A percentile compares a stretch with the other conserved stretches of the same genome.
Conservation (phyloP, 176 grass and related monocot genomes). For the Oryza longistaminata region DNA sequence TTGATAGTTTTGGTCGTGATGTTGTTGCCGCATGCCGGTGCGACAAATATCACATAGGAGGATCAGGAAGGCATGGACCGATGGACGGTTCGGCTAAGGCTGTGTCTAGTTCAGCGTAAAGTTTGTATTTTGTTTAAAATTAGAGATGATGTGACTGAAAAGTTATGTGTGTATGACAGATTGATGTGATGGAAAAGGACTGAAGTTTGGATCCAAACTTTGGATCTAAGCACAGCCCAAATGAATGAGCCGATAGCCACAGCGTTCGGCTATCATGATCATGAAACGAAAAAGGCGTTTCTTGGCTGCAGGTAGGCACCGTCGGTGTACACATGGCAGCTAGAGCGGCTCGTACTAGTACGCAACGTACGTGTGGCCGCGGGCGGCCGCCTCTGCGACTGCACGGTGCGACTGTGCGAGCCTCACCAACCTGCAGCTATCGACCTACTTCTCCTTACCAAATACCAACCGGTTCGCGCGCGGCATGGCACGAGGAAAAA, state of each 20-base stretch:
- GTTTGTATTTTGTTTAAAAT: too few species aligned
- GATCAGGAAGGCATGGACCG: too few species aligned
- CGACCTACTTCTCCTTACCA: background rate
- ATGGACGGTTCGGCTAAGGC: background rate
- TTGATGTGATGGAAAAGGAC: too few species aligned
- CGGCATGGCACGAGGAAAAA: too few species aligned
- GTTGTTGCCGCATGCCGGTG: background rate
- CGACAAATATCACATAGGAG: too few species aligned
- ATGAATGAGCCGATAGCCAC: slow-evolving; percentile 2
- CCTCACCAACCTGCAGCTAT: background rate
- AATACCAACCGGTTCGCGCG: too few species aligned
- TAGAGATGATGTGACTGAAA: too few species aligned
- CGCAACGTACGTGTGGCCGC: background rate
- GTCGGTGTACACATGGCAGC: background rate
- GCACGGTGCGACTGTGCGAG: background rate
- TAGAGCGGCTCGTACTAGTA: background rate
- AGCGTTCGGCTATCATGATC: background rate
- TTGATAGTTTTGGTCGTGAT: background rate
- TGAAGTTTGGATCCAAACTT: too few species aligned
- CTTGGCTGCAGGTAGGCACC: background rate
- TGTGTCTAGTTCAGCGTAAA: too few species aligned
- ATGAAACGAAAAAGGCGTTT: slow-evolving; percentile 26
- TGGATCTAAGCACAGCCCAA: too few species aligned
- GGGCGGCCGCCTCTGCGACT: background rate
- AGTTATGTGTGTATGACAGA: too few species aligned